Conservation (phyloP, 768 basidiomycete genomes). For the Mrakia blollopis region DNA sequence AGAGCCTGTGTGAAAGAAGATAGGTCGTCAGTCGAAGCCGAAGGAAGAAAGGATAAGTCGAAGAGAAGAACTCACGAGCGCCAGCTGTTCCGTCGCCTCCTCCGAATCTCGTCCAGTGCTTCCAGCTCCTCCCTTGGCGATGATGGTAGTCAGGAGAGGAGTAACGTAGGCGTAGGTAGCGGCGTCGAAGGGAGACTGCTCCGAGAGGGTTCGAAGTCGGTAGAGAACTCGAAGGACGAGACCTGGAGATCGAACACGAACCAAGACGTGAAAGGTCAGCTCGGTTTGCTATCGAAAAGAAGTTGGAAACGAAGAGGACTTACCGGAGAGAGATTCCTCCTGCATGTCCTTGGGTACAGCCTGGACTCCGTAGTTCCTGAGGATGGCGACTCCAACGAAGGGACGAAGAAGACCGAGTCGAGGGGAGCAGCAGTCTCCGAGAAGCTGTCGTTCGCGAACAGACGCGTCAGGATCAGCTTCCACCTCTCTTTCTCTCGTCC, state of each 20-base stretch:
- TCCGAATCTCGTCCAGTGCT: constrained; percentile 54
- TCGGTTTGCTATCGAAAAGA: neutral
- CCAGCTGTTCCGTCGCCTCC: constrained; percentile 72
- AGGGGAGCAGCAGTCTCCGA: constrained; percentile 67
- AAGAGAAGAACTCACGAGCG: constrained; percentile 49
- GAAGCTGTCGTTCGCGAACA: constrained; percentile 45
- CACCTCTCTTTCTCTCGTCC: no score
- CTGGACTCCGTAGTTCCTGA: constrained; percentile 63
- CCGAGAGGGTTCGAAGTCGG: constrained; percentile 70
- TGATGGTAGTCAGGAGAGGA: constrained; percentile 66
- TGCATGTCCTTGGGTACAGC: constrained; percentile 67
- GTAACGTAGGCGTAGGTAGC: constrained; percentile 78
- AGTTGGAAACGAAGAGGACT: neutral
- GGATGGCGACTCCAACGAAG: constrained; percentile 77
- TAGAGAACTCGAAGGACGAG: constrained; percentile 80
- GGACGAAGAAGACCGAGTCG: constrained; percentile 62
- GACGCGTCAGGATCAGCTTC: constrained; percentile 17
- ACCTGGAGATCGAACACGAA: constrained; percentile 48
- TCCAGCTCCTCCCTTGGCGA: constrained; percentile 63
- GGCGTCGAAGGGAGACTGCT: constrained; percentile 74
- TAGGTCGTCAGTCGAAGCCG: constrained; percentile 53
- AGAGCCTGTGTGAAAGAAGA: constrained; percentile 47
- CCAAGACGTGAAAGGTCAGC: neutral
- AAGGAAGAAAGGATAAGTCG: constrained; percentile 38
- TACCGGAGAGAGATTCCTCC: constrained; percentile 64